Base-by-base conservation (phyloP, 73 alveolate genomes). In the Paramecium sonneborni region DNA sequence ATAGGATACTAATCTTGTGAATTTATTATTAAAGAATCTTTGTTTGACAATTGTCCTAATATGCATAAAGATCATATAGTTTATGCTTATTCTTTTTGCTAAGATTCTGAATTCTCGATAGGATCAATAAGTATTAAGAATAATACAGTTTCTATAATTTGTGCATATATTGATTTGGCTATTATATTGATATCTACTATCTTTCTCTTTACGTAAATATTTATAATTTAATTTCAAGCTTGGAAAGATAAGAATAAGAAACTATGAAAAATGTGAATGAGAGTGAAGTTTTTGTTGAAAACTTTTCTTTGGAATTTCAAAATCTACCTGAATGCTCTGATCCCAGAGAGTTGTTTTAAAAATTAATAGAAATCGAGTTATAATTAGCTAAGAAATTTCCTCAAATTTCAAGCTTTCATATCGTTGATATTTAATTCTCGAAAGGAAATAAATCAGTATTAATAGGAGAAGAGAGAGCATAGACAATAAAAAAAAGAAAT, bases 261-360 rank as follows among this genome's bases (percentile, higher is more conserved):
- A 79, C 90, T 30, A 39, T 79, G 90, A 79, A 79, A 34, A 41
- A 79, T 79, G 74, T 79, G 2, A 38, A 46, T 79, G 90, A 79
- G 24, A 79, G 90, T 79, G 76, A 41, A 79, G 74, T 79, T n/a
- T 79, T 79, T 44, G 26, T 79, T 8, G 44, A 32, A 24, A 41
- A 26, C 41, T 79, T 79, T 44, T 43, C 90, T n/a, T 44, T 79
- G 11, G 90, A 79, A 46, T 79, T 79, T 43, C 9, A 28, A 23
- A 79, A 79, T 44, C 72, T 79, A 6, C 90, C 90, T 26, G 39
- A 38, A 43, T 2, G 34, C 3, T 18, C 90, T 0, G 57, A 74
- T 24, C 76, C 90, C 15, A 46, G 7, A 6, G 74, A 41, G 1
- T 21, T 79, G 20, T 79, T 37, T 44, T 11, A 24, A 24, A 43